These are phyloP conservation scores for Teunomyces aglyptinius DNA, from an alignment of 805 yeast genomes.

Conservation along the genomic window DNA sequence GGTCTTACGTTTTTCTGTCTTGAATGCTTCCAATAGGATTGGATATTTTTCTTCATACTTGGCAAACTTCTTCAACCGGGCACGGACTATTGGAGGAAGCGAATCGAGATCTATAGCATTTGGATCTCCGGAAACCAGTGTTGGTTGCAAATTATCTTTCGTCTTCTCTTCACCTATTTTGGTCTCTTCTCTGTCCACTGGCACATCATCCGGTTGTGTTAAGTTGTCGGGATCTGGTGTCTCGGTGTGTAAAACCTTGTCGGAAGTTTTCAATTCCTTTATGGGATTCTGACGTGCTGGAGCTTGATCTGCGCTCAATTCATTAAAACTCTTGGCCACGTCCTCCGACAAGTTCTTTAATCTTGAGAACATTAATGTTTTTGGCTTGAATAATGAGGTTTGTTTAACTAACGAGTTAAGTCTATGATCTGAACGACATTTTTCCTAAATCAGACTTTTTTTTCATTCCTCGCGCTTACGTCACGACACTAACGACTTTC, in stretches of 20 bases:
- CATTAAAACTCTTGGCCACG: constrained; percentile 44
- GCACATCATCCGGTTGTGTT: constrained; percentile 48
- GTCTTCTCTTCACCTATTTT: constrained; percentile 1
- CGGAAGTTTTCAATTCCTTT: constrained; percentile 31
- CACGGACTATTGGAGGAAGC: constrained; percentile 55
- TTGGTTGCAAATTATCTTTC: background rate
- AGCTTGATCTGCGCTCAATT: constrained; percentile 27
- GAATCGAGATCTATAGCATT: constrained; percentile 28
- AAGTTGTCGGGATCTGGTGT: constrained; percentile 51
- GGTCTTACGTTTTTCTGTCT: constrained; percentile 67
- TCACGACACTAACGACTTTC: constrained; percentile 4
- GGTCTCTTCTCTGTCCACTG: constrained; percentile 9
- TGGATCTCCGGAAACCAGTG: constrained; percentile 3
- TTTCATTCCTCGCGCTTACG: background rate
- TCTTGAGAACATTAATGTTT: constrained; percentile 35
- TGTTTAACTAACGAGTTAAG: background rate
- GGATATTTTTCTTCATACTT: constrained; percentile 94
- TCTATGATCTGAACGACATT: constrained; percentile 3
- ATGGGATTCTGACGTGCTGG: constrained; percentile 15
- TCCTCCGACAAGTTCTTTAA: constrained; percentile 44
- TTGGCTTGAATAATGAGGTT: background rate
- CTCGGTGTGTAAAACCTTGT: constrained; percentile 32
- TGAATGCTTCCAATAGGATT: constrained; percentile 76
- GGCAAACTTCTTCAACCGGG: constrained; percentile 68
- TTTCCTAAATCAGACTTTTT: background rate